Evolutionary conservation across 73 alveolate species (phyloP).

Genomic region (Symbiodinium pilosum): DNA sequence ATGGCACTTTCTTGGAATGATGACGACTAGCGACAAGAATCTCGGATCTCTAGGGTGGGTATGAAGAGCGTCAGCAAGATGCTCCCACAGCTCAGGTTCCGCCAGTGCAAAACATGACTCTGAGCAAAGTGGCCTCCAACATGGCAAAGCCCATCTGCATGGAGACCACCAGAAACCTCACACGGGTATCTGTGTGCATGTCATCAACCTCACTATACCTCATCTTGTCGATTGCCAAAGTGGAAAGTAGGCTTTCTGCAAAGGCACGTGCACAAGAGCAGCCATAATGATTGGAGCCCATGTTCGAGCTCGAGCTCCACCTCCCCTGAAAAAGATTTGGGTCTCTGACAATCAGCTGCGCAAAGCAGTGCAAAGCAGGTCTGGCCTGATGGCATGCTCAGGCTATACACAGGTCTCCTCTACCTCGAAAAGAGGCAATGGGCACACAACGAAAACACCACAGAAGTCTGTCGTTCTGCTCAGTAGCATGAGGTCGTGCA

Average conservation of each 20-base stretch:
- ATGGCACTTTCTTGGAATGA: too few relatives aligned
- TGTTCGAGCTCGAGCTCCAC: neutral
- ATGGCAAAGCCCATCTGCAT: conserved; percentile 90
- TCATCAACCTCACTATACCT: too few relatives aligned
- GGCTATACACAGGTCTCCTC: neutral
- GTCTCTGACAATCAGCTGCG: neutral
- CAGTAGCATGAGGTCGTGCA: too few relatives aligned
- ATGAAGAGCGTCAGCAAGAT: too few relatives aligned
- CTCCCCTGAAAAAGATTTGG: neutral
- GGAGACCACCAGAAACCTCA: conserved; percentile 79
- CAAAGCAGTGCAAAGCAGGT: neutral
- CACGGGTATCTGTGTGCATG: too few relatives aligned
- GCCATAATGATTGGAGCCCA: conserved; percentile 65
- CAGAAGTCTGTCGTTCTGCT: too few relatives aligned
- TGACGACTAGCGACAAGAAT: too few relatives aligned
- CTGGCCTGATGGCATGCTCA: neutral
- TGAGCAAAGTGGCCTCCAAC: conserved; percentile 25
- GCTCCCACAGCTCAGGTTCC: too few relatives aligned
- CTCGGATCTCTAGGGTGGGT: too few relatives aligned
- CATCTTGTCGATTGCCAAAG: too few relatives aligned
- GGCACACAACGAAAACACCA: too few relatives aligned
- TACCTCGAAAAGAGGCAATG: too few relatives aligned
- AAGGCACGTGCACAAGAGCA: conserved; percentile 90
- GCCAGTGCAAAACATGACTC: neutral
- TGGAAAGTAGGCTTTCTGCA: neutral